These are phyloP conservation scores for Backusella macrospora DNA, from an alignment of 192 early-diverging fungal genomes.

Conservation along the genomic window DNA sequence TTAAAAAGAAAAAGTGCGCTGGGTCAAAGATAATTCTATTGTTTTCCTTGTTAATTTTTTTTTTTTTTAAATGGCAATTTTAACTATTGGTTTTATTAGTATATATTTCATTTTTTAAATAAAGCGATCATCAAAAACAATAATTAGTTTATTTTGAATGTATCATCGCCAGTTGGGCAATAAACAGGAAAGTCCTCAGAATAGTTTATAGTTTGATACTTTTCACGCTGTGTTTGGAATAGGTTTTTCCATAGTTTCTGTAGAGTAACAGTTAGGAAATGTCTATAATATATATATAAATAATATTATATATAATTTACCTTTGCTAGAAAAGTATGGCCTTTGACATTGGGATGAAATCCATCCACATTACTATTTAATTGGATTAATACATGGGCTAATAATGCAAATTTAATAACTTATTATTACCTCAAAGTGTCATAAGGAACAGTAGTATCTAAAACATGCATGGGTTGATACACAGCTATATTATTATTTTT, in stretches of 20 bases:
- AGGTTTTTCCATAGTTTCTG: neutral
- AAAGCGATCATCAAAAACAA: neutral
- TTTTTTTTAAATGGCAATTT: neutral
- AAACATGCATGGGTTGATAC: neutral
- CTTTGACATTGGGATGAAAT: constrained; percentile 7
- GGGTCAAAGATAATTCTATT: neutral
- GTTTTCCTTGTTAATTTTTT: too few relatives aligned
- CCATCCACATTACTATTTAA: constrained; percentile 19
- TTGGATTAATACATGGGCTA: neutral
- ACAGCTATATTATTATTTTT: neutral
- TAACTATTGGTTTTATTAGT: neutral
- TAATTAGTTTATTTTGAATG: constrained; percentile 11
- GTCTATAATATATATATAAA: neutral
- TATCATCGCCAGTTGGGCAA: constrained; percentile 13
- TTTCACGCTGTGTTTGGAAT: constrained; percentile 3
- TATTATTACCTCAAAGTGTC: constrained; percentile 3
- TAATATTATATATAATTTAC: neutral
- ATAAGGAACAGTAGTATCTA: neutral
- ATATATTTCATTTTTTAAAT: neutral
- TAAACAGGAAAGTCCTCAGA: neutral
- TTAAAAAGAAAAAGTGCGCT: neutral
- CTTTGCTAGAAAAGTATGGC: neutral
- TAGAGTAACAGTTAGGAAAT: neutral
- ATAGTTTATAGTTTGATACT: neutral
- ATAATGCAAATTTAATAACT: neutral